These are phyloP conservation scores for Cladosporium austrohemisphaericum DNA, from an alignment of 2,329 filamentous ascomycete species.

Conservation along the genomic window DNA sequence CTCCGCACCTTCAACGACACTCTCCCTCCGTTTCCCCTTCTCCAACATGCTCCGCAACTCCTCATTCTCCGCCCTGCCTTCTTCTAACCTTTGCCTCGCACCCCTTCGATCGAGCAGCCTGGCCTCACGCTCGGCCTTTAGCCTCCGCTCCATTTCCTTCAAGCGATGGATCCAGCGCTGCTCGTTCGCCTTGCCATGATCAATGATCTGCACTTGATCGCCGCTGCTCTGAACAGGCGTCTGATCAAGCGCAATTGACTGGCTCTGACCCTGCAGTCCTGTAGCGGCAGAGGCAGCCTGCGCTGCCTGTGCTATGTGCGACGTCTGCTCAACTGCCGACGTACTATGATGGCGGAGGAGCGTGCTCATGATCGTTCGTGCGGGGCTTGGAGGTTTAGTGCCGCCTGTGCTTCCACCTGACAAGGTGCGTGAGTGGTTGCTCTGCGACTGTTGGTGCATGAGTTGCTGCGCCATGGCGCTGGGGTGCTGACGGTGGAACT, in stretches of 20 bases:
- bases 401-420: constrained; percentile 6
- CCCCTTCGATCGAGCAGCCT: constrained; percentile 79
- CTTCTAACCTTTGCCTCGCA: constrained; percentile 73
- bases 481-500: constrained; percentile 56
- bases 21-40: constrained; percentile 45
- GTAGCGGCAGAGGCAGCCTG: constrained; percentile 10
- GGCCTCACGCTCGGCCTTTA: constrained; percentile 87
- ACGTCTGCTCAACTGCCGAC: constrained; percentile 44
- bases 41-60: constrained; percentile 64
- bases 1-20: constrained; percentile 8
- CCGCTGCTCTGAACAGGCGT: constrained; percentile 32
- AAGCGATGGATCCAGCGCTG: constrained; percentile 81
- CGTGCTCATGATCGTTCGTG: constrained; percentile 45
- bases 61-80: constrained; percentile 70
- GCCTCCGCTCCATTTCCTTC: constrained; percentile 78
- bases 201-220: too few species aligned
- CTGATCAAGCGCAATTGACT: constrained; percentile 44
- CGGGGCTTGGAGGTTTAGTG: constrained; percentile 24
- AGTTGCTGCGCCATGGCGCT: constrained; percentile 32
- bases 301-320: constrained; percentile 14
- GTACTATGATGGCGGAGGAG: constrained; percentile 55
- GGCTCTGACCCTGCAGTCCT: constrained; percentile 26
- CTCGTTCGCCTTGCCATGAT: too few species aligned
- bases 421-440: constrained; percentile 18
- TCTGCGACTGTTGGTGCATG: constrained; percentile 25